A percentile compares a stretch with the other conserved stretches of the same genome.
These are phyloP conservation scores for Coemansia sp. DNA, from an alignment of 192 early-diverging fungal genomes.

Conservation along the genomic window DNA sequence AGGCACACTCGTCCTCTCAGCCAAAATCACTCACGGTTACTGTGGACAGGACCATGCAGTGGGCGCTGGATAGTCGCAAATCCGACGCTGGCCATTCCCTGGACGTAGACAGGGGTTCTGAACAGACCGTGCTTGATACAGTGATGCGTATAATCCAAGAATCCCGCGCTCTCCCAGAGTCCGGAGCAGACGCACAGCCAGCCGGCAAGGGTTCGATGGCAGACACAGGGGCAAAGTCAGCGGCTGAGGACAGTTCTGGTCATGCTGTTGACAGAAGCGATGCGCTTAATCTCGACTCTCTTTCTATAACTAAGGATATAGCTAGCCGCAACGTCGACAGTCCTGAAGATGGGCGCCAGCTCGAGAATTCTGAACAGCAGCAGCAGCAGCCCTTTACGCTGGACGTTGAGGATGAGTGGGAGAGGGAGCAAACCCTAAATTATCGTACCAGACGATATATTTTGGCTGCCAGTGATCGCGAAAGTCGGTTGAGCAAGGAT, in stretches of 20 bases:
- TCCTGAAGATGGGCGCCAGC: not conserved
- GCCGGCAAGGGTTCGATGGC: not conserved
- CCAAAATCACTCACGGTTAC: conserved; percentile 15
- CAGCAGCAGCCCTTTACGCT: conserved; percentile 17
- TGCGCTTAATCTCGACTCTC: not conserved
- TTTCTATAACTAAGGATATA: not conserved
- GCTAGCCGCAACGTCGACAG: not conserved
- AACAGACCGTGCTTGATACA: not conserved
- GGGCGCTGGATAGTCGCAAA: not conserved
- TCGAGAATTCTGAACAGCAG: not conserved
- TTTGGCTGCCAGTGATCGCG: conserved; percentile 29
- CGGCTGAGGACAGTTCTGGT: not conserved
- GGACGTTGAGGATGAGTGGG: conserved; percentile 31
- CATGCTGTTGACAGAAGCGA: not conserved
- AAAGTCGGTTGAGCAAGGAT: conserved; percentile 14
- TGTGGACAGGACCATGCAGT: conserved; percentile 13
- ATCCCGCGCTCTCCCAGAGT: not conserved
- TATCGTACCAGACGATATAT: conserved; percentile 20
- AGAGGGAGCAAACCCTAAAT: conserved; percentile 17
- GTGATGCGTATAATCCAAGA: conserved; percentile 7
- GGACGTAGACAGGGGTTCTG: not conserved
- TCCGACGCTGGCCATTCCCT: not conserved
- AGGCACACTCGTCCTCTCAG: not conserved
- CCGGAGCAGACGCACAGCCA: not conserved
- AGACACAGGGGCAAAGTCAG: not conserved